phyloP scores from a whole-genome alignment of 2,329 filamentous ascomycete species.

The Colletotrichum cordylinicola region DNA sequence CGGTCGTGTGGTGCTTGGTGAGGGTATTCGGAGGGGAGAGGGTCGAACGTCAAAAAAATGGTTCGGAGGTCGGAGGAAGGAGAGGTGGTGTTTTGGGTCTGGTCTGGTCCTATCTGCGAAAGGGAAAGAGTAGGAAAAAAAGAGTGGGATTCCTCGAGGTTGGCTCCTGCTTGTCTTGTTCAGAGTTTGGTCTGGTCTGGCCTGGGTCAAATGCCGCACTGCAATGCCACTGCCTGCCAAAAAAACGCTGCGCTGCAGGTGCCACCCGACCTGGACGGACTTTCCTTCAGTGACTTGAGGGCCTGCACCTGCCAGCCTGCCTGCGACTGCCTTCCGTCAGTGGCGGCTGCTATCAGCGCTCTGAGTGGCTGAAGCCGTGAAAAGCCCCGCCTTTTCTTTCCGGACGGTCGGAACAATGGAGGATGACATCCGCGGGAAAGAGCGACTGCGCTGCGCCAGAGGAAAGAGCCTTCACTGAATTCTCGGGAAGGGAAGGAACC shows the following conservation, averaged over 20 bases:
- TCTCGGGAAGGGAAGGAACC: slow-evolving; percentile 21
- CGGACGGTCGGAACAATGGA: slow-evolving; percentile 12
- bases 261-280: not conserved
- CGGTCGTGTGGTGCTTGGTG: slow-evolving; percentile 19
- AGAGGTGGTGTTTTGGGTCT: not conserved
- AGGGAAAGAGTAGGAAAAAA: slow-evolving; percentile 11
- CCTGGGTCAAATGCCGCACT: slow-evolving; percentile 15
- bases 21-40: slow-evolving; percentile 12
- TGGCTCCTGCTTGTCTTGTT: not conserved
- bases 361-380: not conserved
- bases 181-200: not conserved
- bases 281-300: not conserved
- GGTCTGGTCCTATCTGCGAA: not conserved
- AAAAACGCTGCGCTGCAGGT: not conserved
- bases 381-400: not conserved
- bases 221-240: not conserved
- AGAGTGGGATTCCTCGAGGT: slow-evolving; percentile 14
- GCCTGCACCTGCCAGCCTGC: not conserved
- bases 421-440: slow-evolving; percentile 15
- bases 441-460: not conserved
- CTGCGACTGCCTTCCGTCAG: not conserved
- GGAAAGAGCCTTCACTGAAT: not conserved
- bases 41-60: not conserved
- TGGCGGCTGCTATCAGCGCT: not conserved
- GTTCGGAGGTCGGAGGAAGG: not conserved